Conservation (phyloP, 495 filamentous ascomycete genomes). For the Bacidia rubella region DNA sequence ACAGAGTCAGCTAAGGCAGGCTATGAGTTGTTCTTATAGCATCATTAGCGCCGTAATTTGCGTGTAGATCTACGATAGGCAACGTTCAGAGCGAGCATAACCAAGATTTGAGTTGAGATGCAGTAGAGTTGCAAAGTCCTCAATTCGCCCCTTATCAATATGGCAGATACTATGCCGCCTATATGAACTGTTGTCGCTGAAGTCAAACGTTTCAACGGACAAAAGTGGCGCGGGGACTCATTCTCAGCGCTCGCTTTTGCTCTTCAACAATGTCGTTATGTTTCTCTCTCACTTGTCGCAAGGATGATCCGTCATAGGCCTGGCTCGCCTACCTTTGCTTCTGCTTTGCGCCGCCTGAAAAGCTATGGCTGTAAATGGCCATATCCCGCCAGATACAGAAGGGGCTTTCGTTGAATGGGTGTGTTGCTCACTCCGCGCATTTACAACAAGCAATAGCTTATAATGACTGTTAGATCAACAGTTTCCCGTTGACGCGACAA, state of each 20-base stretch:
- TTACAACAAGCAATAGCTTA: slow-evolving; percentile 36
- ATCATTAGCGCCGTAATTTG: too few species aligned
- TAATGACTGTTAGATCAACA: slow-evolving; percentile 39
- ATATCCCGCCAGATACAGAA: slow-evolving; percentile 11
- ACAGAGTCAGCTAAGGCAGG: too few species aligned
- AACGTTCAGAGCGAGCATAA: too few species aligned
- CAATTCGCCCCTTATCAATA: too few species aligned
- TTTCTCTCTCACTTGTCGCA: neutral
- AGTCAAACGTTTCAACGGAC: too few species aligned
- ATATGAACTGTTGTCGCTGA: too few species aligned
- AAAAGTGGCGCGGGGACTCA: neutral
- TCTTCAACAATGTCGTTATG: neutral
- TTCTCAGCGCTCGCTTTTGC: neutral
- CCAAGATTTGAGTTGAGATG: too few species aligned
- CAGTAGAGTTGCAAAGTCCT: too few species aligned
- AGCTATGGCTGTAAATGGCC: slow-evolving; percentile 14
- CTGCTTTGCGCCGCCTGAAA: neutral
- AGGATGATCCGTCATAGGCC: neutral
- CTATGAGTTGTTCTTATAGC: too few species aligned
- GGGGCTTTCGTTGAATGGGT: slow-evolving; percentile 45
- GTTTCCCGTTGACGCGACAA: slow-evolving; percentile 34
- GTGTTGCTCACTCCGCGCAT: slow-evolving; percentile 9
- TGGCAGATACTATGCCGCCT: too few species aligned
- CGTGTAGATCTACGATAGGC: too few species aligned
- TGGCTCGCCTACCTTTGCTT: neutral